Conservation (phyloP, 1,284 basidiomycete species). For the Irpex rosettiformis region DNA sequence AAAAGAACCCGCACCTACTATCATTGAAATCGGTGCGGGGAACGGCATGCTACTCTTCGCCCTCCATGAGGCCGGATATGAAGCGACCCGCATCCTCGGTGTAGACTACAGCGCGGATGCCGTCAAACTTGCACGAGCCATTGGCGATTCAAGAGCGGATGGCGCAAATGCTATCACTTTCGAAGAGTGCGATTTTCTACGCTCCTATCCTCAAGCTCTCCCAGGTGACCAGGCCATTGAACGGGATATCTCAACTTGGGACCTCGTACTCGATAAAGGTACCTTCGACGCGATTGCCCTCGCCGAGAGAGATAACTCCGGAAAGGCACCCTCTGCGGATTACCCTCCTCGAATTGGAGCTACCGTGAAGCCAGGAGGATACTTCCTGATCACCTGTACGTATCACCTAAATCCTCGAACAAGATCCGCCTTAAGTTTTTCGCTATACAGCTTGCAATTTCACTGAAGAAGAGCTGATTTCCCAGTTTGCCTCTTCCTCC, state of each 20-base stretch:
- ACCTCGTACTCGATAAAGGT: conserved; percentile 74
- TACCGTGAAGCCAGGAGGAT: conserved; percentile 63
- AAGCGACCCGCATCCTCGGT: conserved; percentile 53
- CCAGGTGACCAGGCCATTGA: conserved; percentile 12
- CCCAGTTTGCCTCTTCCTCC: conserved; percentile 47
- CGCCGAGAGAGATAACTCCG: conserved; percentile 56
- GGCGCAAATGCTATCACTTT: conserved; percentile 43
- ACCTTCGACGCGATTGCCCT: conserved; percentile 89
- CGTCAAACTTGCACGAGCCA: conserved; percentile 52
- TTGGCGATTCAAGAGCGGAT: conserved; percentile 42
- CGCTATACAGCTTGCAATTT: conserved; percentile 79
- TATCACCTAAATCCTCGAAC: neutral
- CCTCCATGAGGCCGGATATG: conserved; percentile 66
- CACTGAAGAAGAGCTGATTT: conserved; percentile 76
- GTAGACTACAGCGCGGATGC: conserved; percentile 83
- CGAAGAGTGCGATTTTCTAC: conserved; percentile 57
- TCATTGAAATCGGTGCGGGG: conserved; percentile 79
- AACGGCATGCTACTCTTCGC: conserved; percentile 84
- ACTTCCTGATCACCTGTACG: conserved; percentile 84
- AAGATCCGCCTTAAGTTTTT: neutral
- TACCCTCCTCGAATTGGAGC: conserved; percentile 63
- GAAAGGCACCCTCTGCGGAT: conserved; percentile 47
- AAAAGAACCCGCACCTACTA: conserved; percentile 39
- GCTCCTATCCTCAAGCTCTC: conserved; percentile 36
- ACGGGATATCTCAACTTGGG: conserved; percentile 40